Evolutionary conservation across 225 moss, liverwort and hornwort genomes (phyloP).

Genomic region (Bryum argenteum): DNA sequence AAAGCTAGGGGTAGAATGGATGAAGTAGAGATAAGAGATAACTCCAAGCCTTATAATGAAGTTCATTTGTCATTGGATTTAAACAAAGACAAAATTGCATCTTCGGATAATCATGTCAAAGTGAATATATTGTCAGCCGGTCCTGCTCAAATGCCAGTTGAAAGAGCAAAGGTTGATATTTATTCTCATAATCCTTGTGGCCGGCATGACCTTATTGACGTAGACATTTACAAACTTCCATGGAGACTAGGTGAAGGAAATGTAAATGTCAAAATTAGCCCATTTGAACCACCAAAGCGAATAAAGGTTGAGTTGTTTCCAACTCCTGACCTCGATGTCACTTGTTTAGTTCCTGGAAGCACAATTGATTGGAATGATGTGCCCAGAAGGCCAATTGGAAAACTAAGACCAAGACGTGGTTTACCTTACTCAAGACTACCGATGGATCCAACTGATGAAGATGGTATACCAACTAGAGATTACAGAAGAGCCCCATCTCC

Average conservation of each 20-base stretch:
- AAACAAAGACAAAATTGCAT: not conserved
- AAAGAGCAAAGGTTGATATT: constrained; percentile 18
- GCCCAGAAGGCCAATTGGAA: constrained; percentile 27
- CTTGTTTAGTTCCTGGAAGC: not conserved
- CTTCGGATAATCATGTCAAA: not conserved
- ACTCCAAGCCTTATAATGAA: constrained; percentile 27
- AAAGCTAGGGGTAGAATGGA: constrained; percentile 20
- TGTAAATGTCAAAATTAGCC: constrained; percentile 31
- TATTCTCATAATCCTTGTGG: constrained; percentile 20
- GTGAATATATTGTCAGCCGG: constrained; percentile 2
- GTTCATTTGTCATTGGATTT: constrained; percentile 28
- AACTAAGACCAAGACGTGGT: constrained; percentile 1
- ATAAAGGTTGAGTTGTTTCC: constrained; percentile 30
- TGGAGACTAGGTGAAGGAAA: constrained; percentile 32
- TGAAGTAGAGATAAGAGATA: not conserved
- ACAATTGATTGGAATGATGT: constrained; percentile 36
- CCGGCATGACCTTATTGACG: constrained; percentile 3
- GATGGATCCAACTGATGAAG: not conserved
- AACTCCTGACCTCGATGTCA: constrained; percentile 3
- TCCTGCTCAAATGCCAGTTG: not conserved
- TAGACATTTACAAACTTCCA: constrained; percentile 23
- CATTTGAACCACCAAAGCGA: not conserved
- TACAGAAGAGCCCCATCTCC: constrained; percentile 4
- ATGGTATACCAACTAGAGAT: constrained; percentile 5
- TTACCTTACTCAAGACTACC: constrained; percentile 19